phyloP scores from a whole-genome alignment of 176 grass and related monocot species.

The Carex pumila region DNA sequence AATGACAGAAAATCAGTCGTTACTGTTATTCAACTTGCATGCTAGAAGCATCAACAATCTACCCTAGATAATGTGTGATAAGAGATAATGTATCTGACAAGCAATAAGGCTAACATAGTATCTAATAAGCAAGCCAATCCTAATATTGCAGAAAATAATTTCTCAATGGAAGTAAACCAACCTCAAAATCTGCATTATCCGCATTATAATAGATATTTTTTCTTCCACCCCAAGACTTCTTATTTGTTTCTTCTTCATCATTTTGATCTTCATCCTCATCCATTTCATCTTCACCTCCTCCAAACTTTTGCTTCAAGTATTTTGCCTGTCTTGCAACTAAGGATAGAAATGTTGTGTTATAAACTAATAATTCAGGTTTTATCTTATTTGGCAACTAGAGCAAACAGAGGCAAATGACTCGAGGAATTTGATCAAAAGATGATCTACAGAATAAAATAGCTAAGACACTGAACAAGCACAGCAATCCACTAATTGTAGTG shows the following conservation, averaged over 20 bases:
- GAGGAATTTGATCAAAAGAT: not conserved
- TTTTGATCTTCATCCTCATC: slow-evolving; percentile 48
- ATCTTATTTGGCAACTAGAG: not conserved
- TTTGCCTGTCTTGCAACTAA: slow-evolving; percentile 62
- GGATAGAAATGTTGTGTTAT: slow-evolving; percentile 10
- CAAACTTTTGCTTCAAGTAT: slow-evolving; percentile 50
- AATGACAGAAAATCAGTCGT: not conserved
- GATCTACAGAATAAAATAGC: not conserved
- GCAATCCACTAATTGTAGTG: not conserved
- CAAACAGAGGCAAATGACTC: not conserved
- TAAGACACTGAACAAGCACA: not conserved
- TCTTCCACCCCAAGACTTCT: slow-evolving; percentile 43
- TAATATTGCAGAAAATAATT: not conserved
- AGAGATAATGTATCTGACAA: not conserved
- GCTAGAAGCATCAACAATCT: not conserved
- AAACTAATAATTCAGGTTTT: not conserved
- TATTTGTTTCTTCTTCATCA: slow-evolving; percentile 32
- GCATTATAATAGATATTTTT: slow-evolving; percentile 56
- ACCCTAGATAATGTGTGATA: not conserved
- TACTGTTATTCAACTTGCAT: not conserved
- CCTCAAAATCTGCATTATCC: slow-evolving; percentile 44
- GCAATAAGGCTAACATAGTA: not conserved
- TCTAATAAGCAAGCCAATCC: not conserved
- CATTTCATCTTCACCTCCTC: slow-evolving; percentile 71
- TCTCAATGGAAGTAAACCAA: not conserved